These are phyloP conservation scores for Cystofilobasidium capitatum DNA, from an alignment of 768 basidiomycete species.

Conservation along the genomic window DNA sequence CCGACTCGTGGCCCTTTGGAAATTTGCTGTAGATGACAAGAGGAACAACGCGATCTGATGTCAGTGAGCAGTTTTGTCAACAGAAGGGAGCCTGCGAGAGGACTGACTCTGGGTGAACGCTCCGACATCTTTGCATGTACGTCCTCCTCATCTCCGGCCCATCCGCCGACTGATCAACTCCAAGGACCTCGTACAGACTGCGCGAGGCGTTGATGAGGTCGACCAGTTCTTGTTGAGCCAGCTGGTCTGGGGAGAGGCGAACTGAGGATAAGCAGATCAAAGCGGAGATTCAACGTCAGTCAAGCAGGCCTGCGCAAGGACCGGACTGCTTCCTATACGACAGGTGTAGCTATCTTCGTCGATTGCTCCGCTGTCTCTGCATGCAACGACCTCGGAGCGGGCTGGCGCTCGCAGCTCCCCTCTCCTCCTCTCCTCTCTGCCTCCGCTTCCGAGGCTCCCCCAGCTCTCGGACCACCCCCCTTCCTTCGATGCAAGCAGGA, in stretches of 20 bases:
- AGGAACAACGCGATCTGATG: no score
- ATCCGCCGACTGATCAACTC: slow-evolving; percentile 52
- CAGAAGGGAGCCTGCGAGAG: background rate
- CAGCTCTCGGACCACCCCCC: no score
- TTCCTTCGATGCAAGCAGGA: no score
- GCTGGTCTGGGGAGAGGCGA: background rate
- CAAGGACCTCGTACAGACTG: slow-evolving; percentile 59
- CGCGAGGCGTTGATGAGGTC: slow-evolving; percentile 19
- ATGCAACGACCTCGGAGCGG: no score
- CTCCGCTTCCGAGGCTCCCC: no score
- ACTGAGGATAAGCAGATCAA: background rate
- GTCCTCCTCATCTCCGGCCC: slow-evolving; percentile 58
- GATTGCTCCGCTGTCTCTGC: no score
- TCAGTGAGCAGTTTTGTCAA: background rate
- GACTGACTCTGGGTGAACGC: slow-evolving; percentile 79
- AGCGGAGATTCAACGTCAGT: no score
- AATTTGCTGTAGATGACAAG: slow-evolving; percentile 54
- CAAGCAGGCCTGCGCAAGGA: no score
- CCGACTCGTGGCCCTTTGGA: slow-evolving; percentile 55
- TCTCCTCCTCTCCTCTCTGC: no score
- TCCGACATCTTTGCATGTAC: slow-evolving; percentile 62
- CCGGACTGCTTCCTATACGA: no score
- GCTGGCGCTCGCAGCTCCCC: no score
- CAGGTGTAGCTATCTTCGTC: no score
- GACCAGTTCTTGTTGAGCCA: background rate